These are phyloP conservation scores for Purpureocillium takamizusanense DNA, from an alignment of 2,329 filamentous ascomycete species.

Conservation along the genomic window DNA sequence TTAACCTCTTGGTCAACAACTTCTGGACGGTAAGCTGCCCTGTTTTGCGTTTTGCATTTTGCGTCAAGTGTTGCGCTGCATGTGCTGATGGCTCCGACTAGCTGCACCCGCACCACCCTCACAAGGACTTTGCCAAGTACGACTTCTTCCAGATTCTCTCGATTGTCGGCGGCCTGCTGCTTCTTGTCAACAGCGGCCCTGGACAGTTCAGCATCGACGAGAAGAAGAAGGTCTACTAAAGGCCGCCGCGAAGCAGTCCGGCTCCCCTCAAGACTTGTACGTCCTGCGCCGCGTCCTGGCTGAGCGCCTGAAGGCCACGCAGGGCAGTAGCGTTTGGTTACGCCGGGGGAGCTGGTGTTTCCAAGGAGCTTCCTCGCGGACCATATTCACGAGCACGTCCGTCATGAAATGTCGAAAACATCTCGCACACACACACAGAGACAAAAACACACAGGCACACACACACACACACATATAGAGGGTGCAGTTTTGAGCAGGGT, in stretches of 20 bases:
- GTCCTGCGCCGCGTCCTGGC: no score
- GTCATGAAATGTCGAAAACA: constrained; percentile 5
- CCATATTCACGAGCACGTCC: constrained; percentile 5
- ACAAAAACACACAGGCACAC: constrained; percentile 2
- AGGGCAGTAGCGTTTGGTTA: not conserved
- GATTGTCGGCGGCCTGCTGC: constrained; percentile 90
- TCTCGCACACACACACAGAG: no score
- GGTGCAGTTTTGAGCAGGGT: not conserved
- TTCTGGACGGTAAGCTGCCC: constrained; percentile 86
- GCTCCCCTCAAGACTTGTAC: not conserved
- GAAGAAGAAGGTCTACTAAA: constrained; percentile 99
- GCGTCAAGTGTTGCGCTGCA: no score
- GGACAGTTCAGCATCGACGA: constrained; percentile 98
- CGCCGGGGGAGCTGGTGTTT: not conserved
- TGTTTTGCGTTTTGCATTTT: not conserved
- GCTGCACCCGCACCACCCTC: constrained; percentile 95
- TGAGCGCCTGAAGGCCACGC: not conserved
- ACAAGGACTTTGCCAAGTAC: constrained; percentile 99
- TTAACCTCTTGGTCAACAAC: constrained; percentile 98
- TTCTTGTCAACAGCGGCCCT: constrained; percentile 97
- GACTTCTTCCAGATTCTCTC: constrained; percentile 99
- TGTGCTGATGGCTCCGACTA: constrained; percentile 24
- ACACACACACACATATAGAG: constrained; percentile 3
- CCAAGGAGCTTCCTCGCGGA: constrained; percentile 2
- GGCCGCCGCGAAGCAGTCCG: not conserved